Conservation (phyloP, 345 rosid species). For the Anastatica hierochuntica region DNA sequence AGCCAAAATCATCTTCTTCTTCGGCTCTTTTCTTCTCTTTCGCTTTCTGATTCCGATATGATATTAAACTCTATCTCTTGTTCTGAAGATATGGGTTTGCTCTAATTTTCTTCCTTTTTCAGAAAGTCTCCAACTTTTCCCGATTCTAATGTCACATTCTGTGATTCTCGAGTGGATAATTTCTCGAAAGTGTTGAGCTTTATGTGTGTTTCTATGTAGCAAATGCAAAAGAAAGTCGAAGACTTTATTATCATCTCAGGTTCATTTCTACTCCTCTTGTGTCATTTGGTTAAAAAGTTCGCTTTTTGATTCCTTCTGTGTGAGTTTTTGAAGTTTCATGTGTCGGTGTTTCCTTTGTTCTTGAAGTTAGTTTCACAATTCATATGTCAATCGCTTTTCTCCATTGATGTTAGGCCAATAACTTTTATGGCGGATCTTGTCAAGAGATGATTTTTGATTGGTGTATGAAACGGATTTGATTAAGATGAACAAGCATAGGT, state of each 20-base stretch:
- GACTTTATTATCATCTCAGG: constrained; percentile 14
- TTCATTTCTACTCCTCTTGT: constrained; percentile 8
- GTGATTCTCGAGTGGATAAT: constrained; percentile 10
- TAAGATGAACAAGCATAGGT: constrained; percentile 26
- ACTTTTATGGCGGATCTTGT: constrained; percentile 3
- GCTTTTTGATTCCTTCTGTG: background rate
- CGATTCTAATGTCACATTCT: constrained; percentile 17
- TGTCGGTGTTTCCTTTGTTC: background rate
- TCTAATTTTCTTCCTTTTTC: background rate
- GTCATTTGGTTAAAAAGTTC: background rate
- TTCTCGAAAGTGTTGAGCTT: constrained; percentile 2
- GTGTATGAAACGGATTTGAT: constrained; percentile 5
- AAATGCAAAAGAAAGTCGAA: background rate
- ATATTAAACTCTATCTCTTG: background rate
- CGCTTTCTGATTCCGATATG: background rate
- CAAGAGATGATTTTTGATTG: constrained; percentile 1
- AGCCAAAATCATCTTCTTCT: constrained; percentile 7
- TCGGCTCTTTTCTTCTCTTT: background rate
- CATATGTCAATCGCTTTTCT: background rate
- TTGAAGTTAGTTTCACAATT: background rate
- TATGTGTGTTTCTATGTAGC: background rate
- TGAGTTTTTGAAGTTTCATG: background rate
- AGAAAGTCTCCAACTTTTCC: background rate
- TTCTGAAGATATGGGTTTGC: background rate
- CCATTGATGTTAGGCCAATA: background rate